Conservation (phyloP, 1,139 yeast species). For the Pichia sp. region DNA sequence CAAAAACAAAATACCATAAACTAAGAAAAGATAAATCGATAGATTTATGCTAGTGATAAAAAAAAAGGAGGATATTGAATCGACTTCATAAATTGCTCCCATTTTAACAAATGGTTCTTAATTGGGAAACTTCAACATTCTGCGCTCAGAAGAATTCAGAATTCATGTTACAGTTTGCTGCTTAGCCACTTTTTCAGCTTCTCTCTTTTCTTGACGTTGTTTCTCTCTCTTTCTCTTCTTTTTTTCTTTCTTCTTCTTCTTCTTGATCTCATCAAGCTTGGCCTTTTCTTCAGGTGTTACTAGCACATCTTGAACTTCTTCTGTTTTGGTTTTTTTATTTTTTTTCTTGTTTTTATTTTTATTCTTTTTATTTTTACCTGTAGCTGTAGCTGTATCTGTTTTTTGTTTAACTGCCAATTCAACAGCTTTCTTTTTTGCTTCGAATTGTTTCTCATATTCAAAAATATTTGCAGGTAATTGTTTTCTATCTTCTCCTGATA, state of each 20-base stretch:
- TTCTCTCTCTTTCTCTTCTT: not conserved
- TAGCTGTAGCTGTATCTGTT: not conserved
- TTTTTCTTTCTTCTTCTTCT: constrained; percentile 1
- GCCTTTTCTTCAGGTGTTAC: not conserved
- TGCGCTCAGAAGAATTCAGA: too few species aligned
- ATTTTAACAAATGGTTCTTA: too few species aligned
- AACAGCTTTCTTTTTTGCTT: constrained; percentile 4
- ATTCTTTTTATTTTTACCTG: not conserved
- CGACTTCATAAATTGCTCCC: too few species aligned
- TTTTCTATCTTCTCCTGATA: constrained; percentile 1
- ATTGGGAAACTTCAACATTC: too few species aligned
- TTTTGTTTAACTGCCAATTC: not conserved
- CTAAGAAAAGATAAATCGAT: too few species aligned
- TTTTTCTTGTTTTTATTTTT: constrained; percentile 2
- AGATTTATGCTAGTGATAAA: too few species aligned
- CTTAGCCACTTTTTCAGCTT: not conserved
- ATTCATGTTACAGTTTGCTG: not conserved
- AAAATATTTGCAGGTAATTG: constrained; percentile 11
- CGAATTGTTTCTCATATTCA: not conserved
- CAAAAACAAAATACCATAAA: too few species aligned
- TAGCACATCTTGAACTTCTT: constrained; percentile 4
- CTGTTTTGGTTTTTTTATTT: not conserved
- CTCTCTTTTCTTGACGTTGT: not conserved
- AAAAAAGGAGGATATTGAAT: too few species aligned
- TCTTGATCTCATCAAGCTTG: not conserved